Evolutionary conservation across 768 basidiomycete species (phyloP).

Genomic region (Rubroboletus pulcherrimus): DNA sequence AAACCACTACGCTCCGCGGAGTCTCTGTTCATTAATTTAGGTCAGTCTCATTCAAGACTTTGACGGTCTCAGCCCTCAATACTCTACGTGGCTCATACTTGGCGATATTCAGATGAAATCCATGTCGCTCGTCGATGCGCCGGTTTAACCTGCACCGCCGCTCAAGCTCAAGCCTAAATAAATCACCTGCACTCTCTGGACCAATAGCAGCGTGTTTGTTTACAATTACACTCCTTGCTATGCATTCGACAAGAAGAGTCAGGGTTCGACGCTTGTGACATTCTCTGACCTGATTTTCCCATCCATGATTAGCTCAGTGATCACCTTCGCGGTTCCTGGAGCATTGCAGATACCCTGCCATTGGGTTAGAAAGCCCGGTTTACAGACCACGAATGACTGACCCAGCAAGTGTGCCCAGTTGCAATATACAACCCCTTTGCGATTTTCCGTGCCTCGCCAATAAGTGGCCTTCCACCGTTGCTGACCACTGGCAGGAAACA

Average conservation of each 20-base stretch:
- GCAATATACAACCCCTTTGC: constrained; percentile 67
- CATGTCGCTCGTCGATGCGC: too few relatives aligned
- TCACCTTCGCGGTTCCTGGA: constrained; percentile 74
- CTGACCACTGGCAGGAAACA: constrained; percentile 74
- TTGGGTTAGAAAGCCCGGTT: constrained; percentile 3
- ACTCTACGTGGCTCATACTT: too few relatives aligned
- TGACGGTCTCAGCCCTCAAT: background rate
- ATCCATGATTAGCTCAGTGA: constrained; percentile 69
- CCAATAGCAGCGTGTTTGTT: background rate
- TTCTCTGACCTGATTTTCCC: constrained; percentile 59
- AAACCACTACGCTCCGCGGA: too few relatives aligned
- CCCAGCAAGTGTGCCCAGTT: constrained; percentile 80
- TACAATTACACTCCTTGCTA: background rate
- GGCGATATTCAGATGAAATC: too few relatives aligned
- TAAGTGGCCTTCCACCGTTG: constrained; percentile 57
- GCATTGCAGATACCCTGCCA: constrained; percentile 73
- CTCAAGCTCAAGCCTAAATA: background rate
- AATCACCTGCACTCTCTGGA: background rate
- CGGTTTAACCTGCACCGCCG: background rate
- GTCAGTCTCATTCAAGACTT: too few relatives aligned
- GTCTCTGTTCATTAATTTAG: too few relatives aligned
- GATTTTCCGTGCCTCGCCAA: constrained; percentile 57
- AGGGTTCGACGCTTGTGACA: constrained; percentile 45
- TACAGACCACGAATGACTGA: constrained; percentile 32
- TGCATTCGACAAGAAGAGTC: constrained; percentile 29